These are phyloP conservation scores for Yarrowia porcina DNA, from an alignment of 805 yeast species.

Conservation along the genomic window DNA sequence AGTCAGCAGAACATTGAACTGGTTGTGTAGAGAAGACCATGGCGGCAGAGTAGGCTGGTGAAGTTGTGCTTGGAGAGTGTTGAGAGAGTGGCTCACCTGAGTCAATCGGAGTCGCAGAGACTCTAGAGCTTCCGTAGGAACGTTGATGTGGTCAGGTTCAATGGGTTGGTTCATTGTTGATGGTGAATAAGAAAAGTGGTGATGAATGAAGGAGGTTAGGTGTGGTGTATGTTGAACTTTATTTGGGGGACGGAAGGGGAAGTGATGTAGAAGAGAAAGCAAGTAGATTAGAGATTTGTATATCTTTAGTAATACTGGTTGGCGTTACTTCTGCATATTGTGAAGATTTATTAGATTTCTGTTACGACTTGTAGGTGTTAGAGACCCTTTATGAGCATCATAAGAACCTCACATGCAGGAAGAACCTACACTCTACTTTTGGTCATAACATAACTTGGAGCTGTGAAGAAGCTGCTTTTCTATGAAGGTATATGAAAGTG, in stretches of 20 bases:
- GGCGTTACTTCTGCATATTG: too few species aligned
- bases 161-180: background rate
- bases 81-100: slow-evolving; percentile 59
- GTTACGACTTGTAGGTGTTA: too few species aligned
- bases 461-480: too few species aligned
- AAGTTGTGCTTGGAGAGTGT: slow-evolving; percentile 54
- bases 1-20: slow-evolving; percentile 75
- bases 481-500: too few species aligned
- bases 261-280: too few species aligned
- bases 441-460: too few species aligned
- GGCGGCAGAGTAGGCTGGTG: slow-evolving; percentile 47
- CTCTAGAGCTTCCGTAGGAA: slow-evolving; percentile 62
- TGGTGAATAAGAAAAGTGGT: background rate
- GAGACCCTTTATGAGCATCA: too few species aligned
- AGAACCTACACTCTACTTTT: too few species aligned
- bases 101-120: slow-evolving; percentile 59
- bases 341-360: too few species aligned
- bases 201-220: background rate
- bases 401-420: too few species aligned
- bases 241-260: background rate
- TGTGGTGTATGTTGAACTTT: background rate
- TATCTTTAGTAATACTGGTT: too few species aligned
- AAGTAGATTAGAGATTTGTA: too few species aligned
- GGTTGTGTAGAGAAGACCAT: slow-evolving; percentile 74
- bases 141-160: slow-evolving; percentile 42